Conservation (phyloP, 2,329 filamentous ascomycete genomes). For the Ilyonectria sp. region DNA sequence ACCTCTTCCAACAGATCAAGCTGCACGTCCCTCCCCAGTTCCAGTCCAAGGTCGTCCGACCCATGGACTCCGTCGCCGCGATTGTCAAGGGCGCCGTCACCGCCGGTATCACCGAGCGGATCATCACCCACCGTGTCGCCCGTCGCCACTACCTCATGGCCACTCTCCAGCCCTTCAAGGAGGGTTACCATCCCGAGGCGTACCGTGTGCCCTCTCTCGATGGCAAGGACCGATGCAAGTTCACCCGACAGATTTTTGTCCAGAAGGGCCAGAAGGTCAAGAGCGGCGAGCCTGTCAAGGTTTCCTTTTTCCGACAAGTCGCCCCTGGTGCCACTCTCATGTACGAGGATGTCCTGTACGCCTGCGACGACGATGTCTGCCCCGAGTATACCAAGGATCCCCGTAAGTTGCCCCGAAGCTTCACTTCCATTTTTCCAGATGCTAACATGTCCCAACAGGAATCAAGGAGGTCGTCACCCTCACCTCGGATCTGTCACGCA, state of each 20-base stretch:
- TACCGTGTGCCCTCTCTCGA: conserved; percentile 97
- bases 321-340: conserved; percentile 97
- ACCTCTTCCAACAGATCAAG: conserved; percentile 99
- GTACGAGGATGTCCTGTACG: conserved; percentile 99
- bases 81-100: conserved; percentile 99
- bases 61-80: conserved; percentile 98
- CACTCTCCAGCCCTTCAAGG: conserved; percentile 98
- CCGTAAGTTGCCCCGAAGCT: conserved; percentile 76
- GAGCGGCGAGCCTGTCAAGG: conserved; percentile 99
- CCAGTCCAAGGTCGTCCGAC: conserved; percentile 96
- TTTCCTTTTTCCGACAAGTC: conserved; percentile 98
- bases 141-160: conserved; percentile 99
- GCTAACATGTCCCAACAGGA: conserved; percentile 68
- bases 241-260: conserved; percentile 97
- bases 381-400: conserved; percentile 99
- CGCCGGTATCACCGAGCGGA: conserved; percentile 95
- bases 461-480: conserved; percentile 99
- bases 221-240: conserved; percentile 98
- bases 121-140: conserved; percentile 96
- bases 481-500: conserved; percentile 95
- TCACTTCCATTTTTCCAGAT: background rate
- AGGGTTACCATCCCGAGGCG: conserved; percentile 95
- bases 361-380: conserved; percentile 97
- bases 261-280: conserved; percentile 99
- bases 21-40: conserved; percentile 98